A percentile compares a stretch with the other conserved stretches of the same genome.
Conservation (phyloP, 2,329 filamentous ascomycete genomes). For the Trichoderma brevicompactum region DNA sequence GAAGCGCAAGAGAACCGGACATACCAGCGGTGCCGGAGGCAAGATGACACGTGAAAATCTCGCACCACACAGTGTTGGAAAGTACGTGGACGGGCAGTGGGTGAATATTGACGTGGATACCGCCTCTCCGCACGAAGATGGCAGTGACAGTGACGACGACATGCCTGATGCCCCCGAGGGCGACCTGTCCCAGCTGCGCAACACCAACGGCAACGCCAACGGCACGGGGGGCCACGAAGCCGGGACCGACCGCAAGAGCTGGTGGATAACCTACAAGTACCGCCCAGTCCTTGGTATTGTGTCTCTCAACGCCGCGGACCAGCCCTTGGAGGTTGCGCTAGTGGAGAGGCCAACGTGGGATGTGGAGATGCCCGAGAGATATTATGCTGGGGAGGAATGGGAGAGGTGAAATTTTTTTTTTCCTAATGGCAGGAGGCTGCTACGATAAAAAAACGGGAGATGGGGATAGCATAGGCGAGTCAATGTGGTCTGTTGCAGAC, state of each 20-base stretch:
- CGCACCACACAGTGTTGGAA: conserved; percentile 50
- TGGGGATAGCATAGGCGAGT: conserved; percentile 4
- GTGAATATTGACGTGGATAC: conserved; percentile 48
- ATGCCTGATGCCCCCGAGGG: conserved; percentile 41
- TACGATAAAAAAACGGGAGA: conserved; percentile 1
- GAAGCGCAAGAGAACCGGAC: conserved; percentile 60
- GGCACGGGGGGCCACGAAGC: conserved; percentile 33
- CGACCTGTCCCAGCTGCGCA: conserved; percentile 44
- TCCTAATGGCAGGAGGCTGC: conserved; percentile 2
- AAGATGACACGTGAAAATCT: conserved; percentile 54
- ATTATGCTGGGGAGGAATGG: conserved; percentile 62
- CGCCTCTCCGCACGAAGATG: conserved; percentile 42
- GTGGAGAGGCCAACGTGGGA: conserved; percentile 88
- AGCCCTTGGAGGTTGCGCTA: conserved; percentile 76
- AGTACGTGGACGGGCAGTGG: conserved; percentile 47
- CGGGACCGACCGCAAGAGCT: conserved; percentile 44
- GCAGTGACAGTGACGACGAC: conserved; percentile 45
- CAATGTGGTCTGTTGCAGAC: not conserved
- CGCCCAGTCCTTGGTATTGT: conserved; percentile 82
- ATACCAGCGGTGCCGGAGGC: conserved; percentile 57
- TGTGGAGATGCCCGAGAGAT: conserved; percentile 74
- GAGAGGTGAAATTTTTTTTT: conserved; percentile 43
- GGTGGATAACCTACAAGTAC: conserved; percentile 92
- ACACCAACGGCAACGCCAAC: conserved; percentile 34
- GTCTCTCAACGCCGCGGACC: conserved; percentile 47